These are phyloP conservation scores for Lentinula lateritia DNA, from an alignment of 768 basidiomycete genomes.

Conservation along the genomic window DNA sequence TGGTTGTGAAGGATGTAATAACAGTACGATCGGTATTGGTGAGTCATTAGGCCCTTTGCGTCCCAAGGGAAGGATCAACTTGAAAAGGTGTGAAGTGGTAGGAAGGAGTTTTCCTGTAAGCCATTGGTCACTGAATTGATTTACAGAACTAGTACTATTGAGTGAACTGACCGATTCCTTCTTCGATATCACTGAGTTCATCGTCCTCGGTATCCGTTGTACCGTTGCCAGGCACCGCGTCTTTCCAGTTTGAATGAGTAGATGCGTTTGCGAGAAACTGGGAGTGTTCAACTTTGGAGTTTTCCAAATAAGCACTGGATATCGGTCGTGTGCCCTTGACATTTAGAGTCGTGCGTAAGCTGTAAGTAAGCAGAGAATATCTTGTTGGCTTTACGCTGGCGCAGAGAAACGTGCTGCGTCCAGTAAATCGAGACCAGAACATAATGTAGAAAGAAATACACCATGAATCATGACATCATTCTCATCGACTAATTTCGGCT, in stretches of 20 bases:
- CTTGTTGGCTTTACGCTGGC: not conserved
- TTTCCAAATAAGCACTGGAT: conserved; percentile 18
- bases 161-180: conserved; percentile 28
- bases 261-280: conserved; percentile 39
- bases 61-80: conserved; percentile 51
- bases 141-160: not conserved
- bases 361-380: not conserved
- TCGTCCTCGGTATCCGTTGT: conserved; percentile 5
- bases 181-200: conserved; percentile 21
- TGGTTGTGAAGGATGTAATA: conserved; percentile 66
- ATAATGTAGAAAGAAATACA: not conserved
- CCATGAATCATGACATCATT: too few species aligned
- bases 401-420: not conserved
- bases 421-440: not conserved
- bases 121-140: not conserved
- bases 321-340: conserved; percentile 9
- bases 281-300: conserved; percentile 34
- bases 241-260: conserved; percentile 27
- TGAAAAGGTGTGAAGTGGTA: conserved; percentile 62
- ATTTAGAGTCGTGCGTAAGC: not conserved
- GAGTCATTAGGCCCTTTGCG: conserved; percentile 9
- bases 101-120: conserved; percentile 51
- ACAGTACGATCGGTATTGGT: conserved; percentile 42
- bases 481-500: too few species aligned
- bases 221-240: conserved; percentile 5